phyloP scores from a whole-genome alignment of 1,284 basidiomycete genomes.

The Vanrija pseudolonga region DNA sequence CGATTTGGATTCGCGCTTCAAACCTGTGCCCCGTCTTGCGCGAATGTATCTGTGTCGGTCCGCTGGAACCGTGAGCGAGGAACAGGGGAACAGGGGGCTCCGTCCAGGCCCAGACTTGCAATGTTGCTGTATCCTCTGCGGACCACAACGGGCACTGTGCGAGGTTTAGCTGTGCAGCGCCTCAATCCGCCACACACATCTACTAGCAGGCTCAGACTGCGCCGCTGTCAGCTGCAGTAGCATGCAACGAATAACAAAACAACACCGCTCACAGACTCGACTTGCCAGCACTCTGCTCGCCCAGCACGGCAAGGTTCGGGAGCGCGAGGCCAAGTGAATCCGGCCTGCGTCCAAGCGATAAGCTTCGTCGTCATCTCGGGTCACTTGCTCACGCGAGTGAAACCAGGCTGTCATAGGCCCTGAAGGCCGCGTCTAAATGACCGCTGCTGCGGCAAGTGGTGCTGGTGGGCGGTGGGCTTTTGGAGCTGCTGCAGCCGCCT shows the following conservation, averaged over 20 bases:
- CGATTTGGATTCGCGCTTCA: conserved; percentile 15
- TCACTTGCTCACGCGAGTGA: no score
- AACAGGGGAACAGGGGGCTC: background rate
- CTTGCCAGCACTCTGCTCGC: conserved; percentile 29
- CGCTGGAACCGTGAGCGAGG: conserved; percentile 12
- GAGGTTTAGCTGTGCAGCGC: background rate
- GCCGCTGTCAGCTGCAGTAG: background rate
- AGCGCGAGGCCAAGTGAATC: background rate
- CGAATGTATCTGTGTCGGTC: conserved; percentile 23
- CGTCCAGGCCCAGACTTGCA: conserved; percentile 9
- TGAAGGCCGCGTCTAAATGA: no score
- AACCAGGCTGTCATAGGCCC: no score
- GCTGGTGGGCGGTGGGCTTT: no score
- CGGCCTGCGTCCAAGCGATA: no score
- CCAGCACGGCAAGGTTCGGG: conserved; percentile 19
- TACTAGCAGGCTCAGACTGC: conserved; percentile 8
- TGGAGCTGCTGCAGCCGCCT: no score
- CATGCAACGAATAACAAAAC: background rate
- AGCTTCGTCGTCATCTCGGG: no score
- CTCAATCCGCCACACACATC: conserved; percentile 6
- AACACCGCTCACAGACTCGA: conserved; percentile 21
- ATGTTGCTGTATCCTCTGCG: conserved; percentile 14
- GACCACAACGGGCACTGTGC: conserved; percentile 19
- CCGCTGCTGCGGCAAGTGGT: no score
- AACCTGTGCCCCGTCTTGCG: conserved; percentile 5